A percentile compares a stretch with the other conserved stretches of the same genome.
phyloP scores from a whole-genome alignment of 306 rosid genomes.

The Trifolium subterraneum region DNA sequence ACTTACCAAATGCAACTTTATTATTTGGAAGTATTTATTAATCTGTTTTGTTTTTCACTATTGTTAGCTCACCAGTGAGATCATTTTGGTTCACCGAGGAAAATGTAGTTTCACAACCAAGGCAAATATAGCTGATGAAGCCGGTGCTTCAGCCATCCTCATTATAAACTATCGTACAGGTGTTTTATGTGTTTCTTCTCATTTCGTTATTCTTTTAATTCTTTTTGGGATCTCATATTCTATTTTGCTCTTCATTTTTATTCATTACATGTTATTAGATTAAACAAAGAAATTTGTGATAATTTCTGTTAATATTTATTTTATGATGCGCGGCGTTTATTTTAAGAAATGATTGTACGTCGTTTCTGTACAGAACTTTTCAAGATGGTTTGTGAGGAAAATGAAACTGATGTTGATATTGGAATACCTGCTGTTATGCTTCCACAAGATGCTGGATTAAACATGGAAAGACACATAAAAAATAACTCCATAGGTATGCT shows the following conservation, averaged over 20 bases:
- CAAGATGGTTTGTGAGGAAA: conserved; percentile 95
- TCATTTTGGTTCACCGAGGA: conserved; percentile 91
- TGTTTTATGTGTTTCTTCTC: too few species aligned
- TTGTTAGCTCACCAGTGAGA: conserved; percentile 77
- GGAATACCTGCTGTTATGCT: conserved; percentile 96
- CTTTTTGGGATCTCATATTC: too few species aligned
- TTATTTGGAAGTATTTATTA: conserved; percentile 29
- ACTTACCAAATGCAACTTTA: too few species aligned
- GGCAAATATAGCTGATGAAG: conserved; percentile 88
- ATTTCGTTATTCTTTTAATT: too few species aligned
- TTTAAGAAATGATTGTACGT: conserved; percentile 31
- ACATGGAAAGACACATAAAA: conserved; percentile 63
- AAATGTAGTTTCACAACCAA: conserved; percentile 92
- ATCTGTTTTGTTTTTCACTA: conserved; percentile 47
- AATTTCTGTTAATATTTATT: too few species aligned
- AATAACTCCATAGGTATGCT: conserved; percentile 65
- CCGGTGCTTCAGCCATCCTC: conserved; percentile 91
- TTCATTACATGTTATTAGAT: not conserved
- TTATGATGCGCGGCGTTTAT: too few species aligned
- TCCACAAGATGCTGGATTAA: conserved; percentile 83
- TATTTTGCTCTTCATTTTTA: too few species aligned
- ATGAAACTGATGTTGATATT: conserved; percentile 73
- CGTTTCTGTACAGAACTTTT: conserved; percentile 72
- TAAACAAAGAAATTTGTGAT: too few species aligned
- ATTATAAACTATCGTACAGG: conserved; percentile 85